These are phyloP conservation scores for Aspergillus tanneri DNA, from an alignment of 2,329 filamentous ascomycete species.

Conservation along the genomic window DNA sequence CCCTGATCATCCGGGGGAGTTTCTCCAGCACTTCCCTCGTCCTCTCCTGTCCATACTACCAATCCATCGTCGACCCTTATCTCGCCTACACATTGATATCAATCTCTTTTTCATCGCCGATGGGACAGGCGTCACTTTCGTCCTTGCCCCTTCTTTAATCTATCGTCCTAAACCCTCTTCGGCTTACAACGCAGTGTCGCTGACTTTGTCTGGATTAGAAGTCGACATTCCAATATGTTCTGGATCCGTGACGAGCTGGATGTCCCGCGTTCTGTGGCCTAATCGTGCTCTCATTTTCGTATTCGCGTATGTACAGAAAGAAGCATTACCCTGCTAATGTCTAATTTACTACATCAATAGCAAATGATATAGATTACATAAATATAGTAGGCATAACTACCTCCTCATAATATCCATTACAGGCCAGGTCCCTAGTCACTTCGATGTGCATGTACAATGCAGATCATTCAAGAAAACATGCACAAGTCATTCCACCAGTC, in stretches of 20 bases:
- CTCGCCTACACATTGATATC: slow-evolving; percentile 35
- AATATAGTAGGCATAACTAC: no score
- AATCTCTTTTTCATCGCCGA: slow-evolving; percentile 56
- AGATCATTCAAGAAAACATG: no score
- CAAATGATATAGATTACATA: no score
- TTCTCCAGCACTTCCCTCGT: slow-evolving; percentile 42
- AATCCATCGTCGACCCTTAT: slow-evolving; percentile 47
- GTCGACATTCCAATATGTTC: slow-evolving; percentile 53
- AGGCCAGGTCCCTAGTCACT: no score
- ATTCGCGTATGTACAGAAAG: no score
- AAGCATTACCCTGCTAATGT: no score
- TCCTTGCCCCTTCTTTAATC: slow-evolving; percentile 53
- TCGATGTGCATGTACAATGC: no score
- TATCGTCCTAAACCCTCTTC: slow-evolving; percentile 23
- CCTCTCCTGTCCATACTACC: slow-evolving; percentile 64
- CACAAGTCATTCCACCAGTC: no score
- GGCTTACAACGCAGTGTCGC: slow-evolving; percentile 44
- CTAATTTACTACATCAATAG: no score
- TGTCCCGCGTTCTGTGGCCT: no score
- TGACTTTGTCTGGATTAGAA: slow-evolving; percentile 66
- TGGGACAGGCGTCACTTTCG: slow-evolving; percentile 60
- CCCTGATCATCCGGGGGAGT: slow-evolving; percentile 20
- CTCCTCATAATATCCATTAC: no score
- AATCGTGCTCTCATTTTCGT: no score
- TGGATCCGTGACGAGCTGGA: slow-evolving; percentile 62